Evolutionary conservation across 2,329 filamentous ascomycete genomes (phyloP).

Genomic region (Aspergillus tanneri): DNA sequence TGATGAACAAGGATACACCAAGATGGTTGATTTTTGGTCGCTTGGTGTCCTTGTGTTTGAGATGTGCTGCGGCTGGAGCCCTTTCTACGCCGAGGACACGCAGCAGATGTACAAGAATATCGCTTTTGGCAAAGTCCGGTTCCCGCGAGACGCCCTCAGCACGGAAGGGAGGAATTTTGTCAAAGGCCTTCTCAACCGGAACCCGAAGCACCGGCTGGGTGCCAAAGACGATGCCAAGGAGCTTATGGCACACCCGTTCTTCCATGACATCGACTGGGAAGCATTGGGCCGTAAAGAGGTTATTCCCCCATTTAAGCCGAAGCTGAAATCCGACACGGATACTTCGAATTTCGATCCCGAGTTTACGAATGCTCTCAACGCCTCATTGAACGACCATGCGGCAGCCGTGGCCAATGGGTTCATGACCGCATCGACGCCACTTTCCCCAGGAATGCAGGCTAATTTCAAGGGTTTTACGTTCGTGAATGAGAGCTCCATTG

Average conservation of each 20-base stretch:
- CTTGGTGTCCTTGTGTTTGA: constrained; percentile 96
- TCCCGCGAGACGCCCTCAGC: constrained; percentile 90
- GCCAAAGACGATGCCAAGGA: constrained; percentile 90
- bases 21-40: constrained; percentile 99
- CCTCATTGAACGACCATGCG: constrained; percentile 86
- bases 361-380: constrained; percentile 90
- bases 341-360: constrained; percentile 98
- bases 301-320: constrained; percentile 95
- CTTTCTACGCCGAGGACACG: constrained; percentile 97
- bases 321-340: constrained; percentile 91
- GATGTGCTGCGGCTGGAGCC: constrained; percentile 99
- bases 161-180: constrained; percentile 96
- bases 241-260: constrained; percentile 91
- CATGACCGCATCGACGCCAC: constrained; percentile 82
- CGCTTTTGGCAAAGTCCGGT: constrained; percentile 95
- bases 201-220: constrained; percentile 91
- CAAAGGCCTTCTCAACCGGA: constrained; percentile 93
- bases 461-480: constrained; percentile 99
- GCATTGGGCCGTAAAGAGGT: constrained; percentile 85
- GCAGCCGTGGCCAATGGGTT: constrained; percentile 77
- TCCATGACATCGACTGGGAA: constrained; percentile 89
- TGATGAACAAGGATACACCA: constrained; percentile 96
- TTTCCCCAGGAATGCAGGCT: constrained; percentile 93
- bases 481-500: constrained; percentile 94
- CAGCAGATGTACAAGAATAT: constrained; percentile 99